Conservation (phyloP, 441 rosid genomes). For the Mallotus japonicus region DNA sequence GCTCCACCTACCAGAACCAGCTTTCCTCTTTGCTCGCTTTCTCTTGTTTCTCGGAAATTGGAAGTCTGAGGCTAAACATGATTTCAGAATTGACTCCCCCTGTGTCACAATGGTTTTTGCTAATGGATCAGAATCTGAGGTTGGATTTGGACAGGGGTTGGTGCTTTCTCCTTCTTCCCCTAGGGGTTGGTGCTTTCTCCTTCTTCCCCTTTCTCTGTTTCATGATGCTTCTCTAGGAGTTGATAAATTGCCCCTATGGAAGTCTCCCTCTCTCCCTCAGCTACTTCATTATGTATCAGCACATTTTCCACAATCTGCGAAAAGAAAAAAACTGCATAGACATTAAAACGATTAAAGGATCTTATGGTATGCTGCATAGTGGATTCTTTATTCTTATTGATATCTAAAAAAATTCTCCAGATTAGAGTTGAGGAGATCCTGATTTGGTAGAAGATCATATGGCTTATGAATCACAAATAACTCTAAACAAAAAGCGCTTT, state of each 20-base stretch:
- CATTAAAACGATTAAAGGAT: neutral
- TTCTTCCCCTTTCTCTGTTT: constrained; percentile 49
- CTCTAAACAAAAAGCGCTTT: neutral
- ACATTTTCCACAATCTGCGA: constrained; percentile 77
- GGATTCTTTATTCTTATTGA: neutral
- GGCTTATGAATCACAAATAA: neutral
- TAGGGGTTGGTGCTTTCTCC: no score
- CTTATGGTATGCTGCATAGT: neutral
- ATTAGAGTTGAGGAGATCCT: neutral
- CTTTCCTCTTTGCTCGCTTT: constrained; percentile 83
- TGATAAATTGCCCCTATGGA: constrained; percentile 37
- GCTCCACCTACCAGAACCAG: constrained; percentile 71
- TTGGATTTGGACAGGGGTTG: constrained; percentile 34
- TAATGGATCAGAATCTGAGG: constrained; percentile 35
- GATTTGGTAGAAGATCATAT: neutral
- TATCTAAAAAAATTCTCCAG: neutral
- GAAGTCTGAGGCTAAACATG: constrained; percentile 70
- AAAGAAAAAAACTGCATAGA: neutral
- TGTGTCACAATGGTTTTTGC: constrained; percentile 25
- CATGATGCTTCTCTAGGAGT: constrained; percentile 31
- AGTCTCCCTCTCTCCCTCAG: constrained; percentile 42
- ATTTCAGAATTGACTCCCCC: constrained; percentile 51
- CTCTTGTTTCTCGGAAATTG: constrained; percentile 78
- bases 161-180: no score
- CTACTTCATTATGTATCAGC: constrained; percentile 52